These are phyloP conservation scores for Tilletia indica DNA, from an alignment of 1,284 basidiomycete genomes.

Conservation along the genomic window DNA sequence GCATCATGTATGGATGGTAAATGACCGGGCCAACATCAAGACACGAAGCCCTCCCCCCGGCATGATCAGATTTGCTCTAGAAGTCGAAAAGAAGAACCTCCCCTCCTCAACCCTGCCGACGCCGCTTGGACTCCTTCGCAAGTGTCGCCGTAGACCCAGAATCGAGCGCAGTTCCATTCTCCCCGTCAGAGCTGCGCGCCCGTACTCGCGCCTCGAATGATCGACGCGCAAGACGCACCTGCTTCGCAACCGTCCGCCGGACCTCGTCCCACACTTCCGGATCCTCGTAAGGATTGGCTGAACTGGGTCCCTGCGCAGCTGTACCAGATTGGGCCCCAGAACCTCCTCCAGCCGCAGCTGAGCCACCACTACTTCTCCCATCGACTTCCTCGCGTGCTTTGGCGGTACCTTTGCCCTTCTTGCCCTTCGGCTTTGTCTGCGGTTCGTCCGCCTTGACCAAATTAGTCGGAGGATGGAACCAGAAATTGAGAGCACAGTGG, in stretches of 20 bases:
- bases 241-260: constrained; percentile 15
- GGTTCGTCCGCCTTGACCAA: constrained; percentile 23
- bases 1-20: too few relatives aligned
- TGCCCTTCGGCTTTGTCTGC: background rate
- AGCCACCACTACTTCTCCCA: constrained; percentile 25
- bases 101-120: background rate
- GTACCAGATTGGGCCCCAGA: background rate
- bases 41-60: too few relatives aligned
- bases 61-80: too few relatives aligned
- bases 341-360: constrained; percentile 5
- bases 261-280: constrained; percentile 46
- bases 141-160: too few relatives aligned
- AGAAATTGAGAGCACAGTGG: constrained; percentile 55
- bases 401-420: constrained; percentile 18
- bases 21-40: too few relatives aligned
- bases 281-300: constrained; percentile 42
- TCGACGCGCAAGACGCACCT: background rate
- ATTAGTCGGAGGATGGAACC: constrained; percentile 53
- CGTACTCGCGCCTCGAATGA: background rate
- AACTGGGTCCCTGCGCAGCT: constrained; percentile 19
- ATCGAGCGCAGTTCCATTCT: too few relatives aligned
- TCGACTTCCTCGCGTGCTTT: constrained; percentile 23
- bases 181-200: too few relatives aligned
- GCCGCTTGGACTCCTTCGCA: background rate
- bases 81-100: too few relatives aligned